phyloP scores from a whole-genome alignment of 495 filamentous ascomycete genomes.

The Ramalina intermedia region DNA sequence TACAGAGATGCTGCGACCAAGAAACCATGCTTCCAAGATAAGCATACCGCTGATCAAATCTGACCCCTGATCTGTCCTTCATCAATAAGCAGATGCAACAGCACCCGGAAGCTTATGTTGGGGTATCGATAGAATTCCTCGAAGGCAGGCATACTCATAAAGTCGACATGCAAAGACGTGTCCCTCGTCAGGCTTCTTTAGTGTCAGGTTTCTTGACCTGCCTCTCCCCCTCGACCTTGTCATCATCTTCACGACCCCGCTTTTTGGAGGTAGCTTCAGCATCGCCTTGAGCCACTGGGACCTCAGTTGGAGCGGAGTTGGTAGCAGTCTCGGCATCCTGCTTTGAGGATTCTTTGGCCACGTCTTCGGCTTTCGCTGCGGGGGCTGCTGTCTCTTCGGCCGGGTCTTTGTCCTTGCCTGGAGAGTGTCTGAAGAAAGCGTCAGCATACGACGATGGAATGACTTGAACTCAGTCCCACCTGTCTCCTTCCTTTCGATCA shows the following conservation, averaged over 20 bases:
- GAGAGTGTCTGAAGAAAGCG: background rate
- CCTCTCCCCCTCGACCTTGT: slow-evolving; percentile 21
- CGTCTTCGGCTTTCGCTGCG: background rate
- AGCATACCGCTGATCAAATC: background rate
- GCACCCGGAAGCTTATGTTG: too few relatives aligned
- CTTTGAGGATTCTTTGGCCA: background rate
- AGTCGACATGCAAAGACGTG: too few relatives aligned
- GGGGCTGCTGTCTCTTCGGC: background rate
- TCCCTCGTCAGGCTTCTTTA: too few relatives aligned
- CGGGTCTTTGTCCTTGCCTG: slow-evolving; percentile 7
- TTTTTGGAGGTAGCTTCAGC: slow-evolving; percentile 25
- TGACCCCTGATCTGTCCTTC: background rate
- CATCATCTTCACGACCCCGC: slow-evolving; percentile 27
- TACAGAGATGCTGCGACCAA: too few relatives aligned
- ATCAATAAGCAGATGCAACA: too few relatives aligned
- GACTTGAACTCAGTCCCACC: too few relatives aligned
- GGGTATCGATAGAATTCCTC: too few relatives aligned
- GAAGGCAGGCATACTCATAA: too few relatives aligned
- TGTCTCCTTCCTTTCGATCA: slow-evolving; percentile 8
- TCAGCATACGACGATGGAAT: too few relatives aligned
- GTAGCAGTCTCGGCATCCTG: background rate
- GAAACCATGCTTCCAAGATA: too few relatives aligned
- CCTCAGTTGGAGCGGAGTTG: background rate
- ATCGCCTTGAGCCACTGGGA: background rate
- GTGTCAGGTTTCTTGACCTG: slow-evolving; percentile 35